A percentile compares a stretch with the other conserved stretches of the same genome.
phyloP scores from a whole-genome alignment of 306 rosid genomes.

The Pyrus pyrifolia region DNA sequence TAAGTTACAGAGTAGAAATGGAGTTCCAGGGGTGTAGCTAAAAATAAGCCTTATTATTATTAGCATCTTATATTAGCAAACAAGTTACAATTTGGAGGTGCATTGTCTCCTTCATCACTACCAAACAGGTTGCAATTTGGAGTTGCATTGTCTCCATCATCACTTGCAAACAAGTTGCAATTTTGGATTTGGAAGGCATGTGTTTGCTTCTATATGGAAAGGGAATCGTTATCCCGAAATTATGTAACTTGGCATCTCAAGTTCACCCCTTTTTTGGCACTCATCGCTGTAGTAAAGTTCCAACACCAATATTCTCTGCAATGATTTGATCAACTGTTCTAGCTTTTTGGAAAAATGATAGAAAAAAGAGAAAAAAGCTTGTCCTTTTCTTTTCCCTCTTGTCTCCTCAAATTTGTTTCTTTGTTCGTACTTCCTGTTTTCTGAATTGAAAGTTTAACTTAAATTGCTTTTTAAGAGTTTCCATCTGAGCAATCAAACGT shows the following conservation, averaged over 20 bases:
- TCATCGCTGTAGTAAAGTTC: constrained; percentile 2
- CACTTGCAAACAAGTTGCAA: background rate
- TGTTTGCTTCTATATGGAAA: background rate
- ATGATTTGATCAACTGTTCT: background rate
- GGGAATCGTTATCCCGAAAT: background rate
- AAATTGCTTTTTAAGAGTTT: no score
- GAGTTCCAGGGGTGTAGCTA: no score
- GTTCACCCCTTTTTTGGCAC: no score
- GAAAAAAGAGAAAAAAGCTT: background rate
- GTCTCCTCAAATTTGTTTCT: background rate
- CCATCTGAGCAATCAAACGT: constrained; percentile 2
- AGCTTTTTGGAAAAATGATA: background rate
- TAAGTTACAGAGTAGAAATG: no score
- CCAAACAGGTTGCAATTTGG: no score
- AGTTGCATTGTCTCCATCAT: background rate
- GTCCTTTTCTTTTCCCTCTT: background rate
- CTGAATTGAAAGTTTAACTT: background rate
- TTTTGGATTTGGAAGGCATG: background rate
- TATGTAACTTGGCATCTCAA: background rate
- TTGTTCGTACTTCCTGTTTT: background rate
- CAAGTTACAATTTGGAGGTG: no score
- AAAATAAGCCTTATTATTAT: no score
- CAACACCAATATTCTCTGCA: background rate
- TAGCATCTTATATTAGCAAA: no score
- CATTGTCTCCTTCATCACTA: no score